Percentiles rank a stretch among this genome's conserved stretches.
Evolutionary conservation across 2,329 filamentous ascomycete genomes (phyloP).

Genomic region (Pseudogymnoascus destructans): DNA sequence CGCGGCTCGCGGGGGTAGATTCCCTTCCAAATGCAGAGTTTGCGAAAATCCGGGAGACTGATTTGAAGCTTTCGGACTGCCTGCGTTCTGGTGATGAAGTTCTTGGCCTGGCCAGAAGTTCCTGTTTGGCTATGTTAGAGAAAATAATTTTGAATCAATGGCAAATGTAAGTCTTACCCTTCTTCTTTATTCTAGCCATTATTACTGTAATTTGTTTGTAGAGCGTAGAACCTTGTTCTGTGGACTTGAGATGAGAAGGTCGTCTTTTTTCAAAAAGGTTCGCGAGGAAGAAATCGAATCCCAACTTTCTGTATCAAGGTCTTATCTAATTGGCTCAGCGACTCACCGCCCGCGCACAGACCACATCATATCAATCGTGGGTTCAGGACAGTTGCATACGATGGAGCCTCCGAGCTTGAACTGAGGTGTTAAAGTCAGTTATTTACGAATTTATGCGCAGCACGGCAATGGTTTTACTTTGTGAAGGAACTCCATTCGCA

Average conservation of each 20-base stretch:
- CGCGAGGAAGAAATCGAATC: constrained; percentile 26
- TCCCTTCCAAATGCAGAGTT: constrained; percentile 98
- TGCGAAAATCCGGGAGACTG: constrained; percentile 90
- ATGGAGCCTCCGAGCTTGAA: background rate
- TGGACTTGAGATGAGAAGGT: constrained; percentile 14
- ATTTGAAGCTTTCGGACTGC: constrained; percentile 96
- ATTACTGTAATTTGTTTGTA: constrained; percentile 24
- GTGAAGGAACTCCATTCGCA: constrained; percentile 10
- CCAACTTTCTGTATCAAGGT: constrained; percentile 5
- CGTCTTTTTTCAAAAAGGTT: constrained; percentile 25
- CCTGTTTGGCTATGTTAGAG: constrained; percentile 32
- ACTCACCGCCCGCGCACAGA: constrained; percentile 10
- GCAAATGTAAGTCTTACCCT: constrained; percentile 40
- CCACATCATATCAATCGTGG: background rate
- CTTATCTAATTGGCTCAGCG: constrained; percentile 8
- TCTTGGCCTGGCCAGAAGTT: constrained; percentile 83
- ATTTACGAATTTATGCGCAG: background rate
- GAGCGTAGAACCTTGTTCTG: constrained; percentile 19
- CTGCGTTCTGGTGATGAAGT: constrained; percentile 95
- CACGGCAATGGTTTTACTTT: background rate
- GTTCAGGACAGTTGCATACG: constrained; percentile 9
- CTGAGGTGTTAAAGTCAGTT: background rate
- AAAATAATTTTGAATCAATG: background rate
- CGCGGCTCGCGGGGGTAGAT: constrained; percentile 96
- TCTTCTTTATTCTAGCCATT: constrained; percentile 80